Evolutionary conservation across 129 eudicot genomes (phyloP).

Genomic region (Gnaphalium uliginosum): DNA sequence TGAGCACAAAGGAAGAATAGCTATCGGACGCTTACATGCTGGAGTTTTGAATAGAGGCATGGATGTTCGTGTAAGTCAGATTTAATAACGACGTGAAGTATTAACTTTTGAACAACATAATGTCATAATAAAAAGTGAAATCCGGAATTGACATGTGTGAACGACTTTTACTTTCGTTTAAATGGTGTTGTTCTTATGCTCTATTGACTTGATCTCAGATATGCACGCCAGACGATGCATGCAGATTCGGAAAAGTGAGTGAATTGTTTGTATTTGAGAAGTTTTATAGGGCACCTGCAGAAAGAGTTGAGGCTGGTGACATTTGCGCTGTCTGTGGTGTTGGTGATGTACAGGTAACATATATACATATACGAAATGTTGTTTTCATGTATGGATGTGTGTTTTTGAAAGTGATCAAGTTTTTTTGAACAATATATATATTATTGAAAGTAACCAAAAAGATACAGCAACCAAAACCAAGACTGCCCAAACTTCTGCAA

Average conservation of each 20-base stretch:
- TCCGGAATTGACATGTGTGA: too few relatives aligned
- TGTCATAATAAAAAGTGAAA: not conserved
- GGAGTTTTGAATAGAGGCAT: constrained; percentile 75
- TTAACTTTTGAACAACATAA: too few relatives aligned
- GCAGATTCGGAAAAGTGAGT: constrained; percentile 83
- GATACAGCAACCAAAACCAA: too few relatives aligned
- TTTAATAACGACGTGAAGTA: too few relatives aligned
- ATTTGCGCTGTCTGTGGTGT: constrained; percentile 93
- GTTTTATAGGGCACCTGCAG: constrained; percentile 75
- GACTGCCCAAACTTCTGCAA: too few relatives aligned
- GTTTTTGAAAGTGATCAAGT: too few relatives aligned
- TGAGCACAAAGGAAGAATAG: constrained; percentile 91
- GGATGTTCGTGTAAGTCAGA: constrained; percentile 74
- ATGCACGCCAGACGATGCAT: constrained; percentile 79
- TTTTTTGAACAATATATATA: not conserved
- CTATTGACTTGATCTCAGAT: constrained; percentile 41
- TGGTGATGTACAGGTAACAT: constrained; percentile 88
- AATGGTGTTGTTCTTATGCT: not conserved
- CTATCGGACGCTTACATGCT: constrained; percentile 97
- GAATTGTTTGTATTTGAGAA: constrained; percentile 91
- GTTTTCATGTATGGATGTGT: too few relatives aligned
- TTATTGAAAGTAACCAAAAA: too few relatives aligned
- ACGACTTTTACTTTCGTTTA: too few relatives aligned
- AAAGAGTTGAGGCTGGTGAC: constrained; percentile 93
- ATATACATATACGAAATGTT: not conserved